Base-by-base conservation (phyloP, 139 green algal species). In the Chlorella vulgaris region DNA sequence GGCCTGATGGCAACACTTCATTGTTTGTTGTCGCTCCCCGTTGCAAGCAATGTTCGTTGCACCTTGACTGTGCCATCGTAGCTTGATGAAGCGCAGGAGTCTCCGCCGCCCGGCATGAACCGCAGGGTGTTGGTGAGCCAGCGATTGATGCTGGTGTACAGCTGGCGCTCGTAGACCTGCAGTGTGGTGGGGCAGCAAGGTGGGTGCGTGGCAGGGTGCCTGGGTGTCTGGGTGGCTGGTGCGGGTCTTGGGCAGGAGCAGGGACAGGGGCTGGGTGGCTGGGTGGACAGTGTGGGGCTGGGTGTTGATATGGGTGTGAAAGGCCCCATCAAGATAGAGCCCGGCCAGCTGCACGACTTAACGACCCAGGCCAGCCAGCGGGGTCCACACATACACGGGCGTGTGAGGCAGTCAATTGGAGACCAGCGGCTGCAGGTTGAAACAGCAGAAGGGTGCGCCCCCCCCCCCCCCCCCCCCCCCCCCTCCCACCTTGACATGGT, bases 101-200 rank as follows among this genome's bases (percentile, higher is more conserved):
- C 84, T 51, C 85, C 78, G 47, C 81, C 73, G 35, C 84, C 82
- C 5, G 69, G 78, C 71, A 91, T 33, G 66, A 85, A 91, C 43
- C 81, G 78, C 31, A 98, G 82, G 22, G 80, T 81, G 80, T 93
- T 95, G 62, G 92, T 89, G 1, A 94, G 86, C 84, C 84, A 91
- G 2, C 40, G 39, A 83, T 97, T 93, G 39, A 92, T 84, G 69
- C 82, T 81, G 38, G 73, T 63, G 85, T 93, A 94, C 40, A 94
- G 66, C 3, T 90, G 95, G 58, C 91, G 92, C 61, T 97, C 93
- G 43, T 92, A 90, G 42, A 94, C 91, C 90, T 93, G 86, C 29
- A 43, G 66, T 21, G 66, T 1, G 38, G 38, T 6, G 66, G 38
- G 36, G 38, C 18, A 38, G 36, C 21, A 8, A 33, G 7, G 63